A percentile compares a stretch with the other conserved stretches of the same genome.
Conservation (phyloP, 805 yeast species). For the Saccharomycopsis sp. region DNA sequence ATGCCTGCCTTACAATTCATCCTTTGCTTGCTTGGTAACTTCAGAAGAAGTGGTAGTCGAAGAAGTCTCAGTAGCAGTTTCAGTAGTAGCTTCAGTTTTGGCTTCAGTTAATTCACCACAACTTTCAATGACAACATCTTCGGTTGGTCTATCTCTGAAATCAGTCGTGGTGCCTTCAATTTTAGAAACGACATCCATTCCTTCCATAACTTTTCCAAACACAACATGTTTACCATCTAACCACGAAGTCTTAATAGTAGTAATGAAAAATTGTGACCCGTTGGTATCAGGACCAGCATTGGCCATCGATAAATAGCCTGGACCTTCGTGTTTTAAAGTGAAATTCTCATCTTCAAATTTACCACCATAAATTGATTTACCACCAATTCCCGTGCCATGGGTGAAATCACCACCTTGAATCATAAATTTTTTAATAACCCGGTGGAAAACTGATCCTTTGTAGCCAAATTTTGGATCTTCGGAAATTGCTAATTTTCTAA, state of each 20-base stretch:
- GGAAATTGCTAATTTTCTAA: conserved; percentile 71
- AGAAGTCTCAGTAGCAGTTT: background rate
- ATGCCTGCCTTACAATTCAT: conserved; percentile 14
- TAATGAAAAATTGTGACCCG: conserved; percentile 93
- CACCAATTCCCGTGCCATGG: conserved; percentile 63
- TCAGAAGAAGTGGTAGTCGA: too few relatives aligned
- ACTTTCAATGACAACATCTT: conserved; percentile 55
- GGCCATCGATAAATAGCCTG: conserved; percentile 71
- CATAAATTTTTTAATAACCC: conserved; percentile 68
- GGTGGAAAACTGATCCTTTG: conserved; percentile 58
- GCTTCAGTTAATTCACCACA: conserved; percentile 54
- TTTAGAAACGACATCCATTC: conserved; percentile 71
- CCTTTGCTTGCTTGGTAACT: conserved; percentile 2
- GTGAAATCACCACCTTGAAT: conserved; percentile 80
- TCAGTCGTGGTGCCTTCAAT: conserved; percentile 69
- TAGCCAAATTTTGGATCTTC: conserved; percentile 63
- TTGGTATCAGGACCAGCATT: conserved; percentile 75
- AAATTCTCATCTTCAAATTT: conserved; percentile 68
- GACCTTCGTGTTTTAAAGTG: conserved; percentile 56
- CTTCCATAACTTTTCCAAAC: conserved; percentile 88
- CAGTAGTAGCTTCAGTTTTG: conserved; percentile 1
- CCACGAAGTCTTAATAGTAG: conserved; percentile 89
- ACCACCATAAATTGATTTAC: conserved; percentile 65
- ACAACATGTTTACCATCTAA: conserved; percentile 93
- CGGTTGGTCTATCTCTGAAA: conserved; percentile 65